Evolutionary conservation across 2,329 filamentous ascomycete genomes (phyloP), one percentile per base, ranked within the genome.

Genomic region (Penicillium psychrosexuale): DNA sequence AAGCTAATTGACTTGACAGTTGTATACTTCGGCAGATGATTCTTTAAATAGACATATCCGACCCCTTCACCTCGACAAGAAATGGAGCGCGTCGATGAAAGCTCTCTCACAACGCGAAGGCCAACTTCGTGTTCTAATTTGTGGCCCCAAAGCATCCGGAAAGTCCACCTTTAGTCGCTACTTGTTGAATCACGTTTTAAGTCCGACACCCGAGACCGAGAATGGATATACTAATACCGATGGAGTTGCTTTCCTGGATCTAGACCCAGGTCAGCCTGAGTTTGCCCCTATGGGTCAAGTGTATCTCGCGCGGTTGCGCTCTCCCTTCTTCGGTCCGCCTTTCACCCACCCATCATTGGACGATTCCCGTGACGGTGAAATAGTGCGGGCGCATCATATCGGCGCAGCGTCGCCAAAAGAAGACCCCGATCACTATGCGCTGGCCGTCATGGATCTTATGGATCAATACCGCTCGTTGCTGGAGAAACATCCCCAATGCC

Each of bases 131-230:
- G 75, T 81, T 8, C 66, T 85, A 47, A 69, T 84, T 7, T 79
- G 80, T 51, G 84, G 84, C 6, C 75, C 79, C 8, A 81, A 84
- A 58, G 77, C 75, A 0, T 78, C 82, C 24, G 84, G 84, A 24
- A 85, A 86, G 65, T 85, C 83, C 8, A 85, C 82, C 0, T 82
- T 86, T 60, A 77, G 78, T 53, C 79, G 80, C 47, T 75, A 82
- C 53, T 68, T 86, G 5, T 64, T 79, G 17, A 86, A 86, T 61
- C 77, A 81, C 53, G 73, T 83, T 30, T 72, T 84, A 17, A 76
- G 72, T 30, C 69, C 71, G 22, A 67, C 69, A 3, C 75, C 68
- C 53, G 57, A 69, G 47, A 58, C 67, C 5, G 69, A 72, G 40
- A 65, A 55, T 30, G 61, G 60, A 19, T 64, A 68, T 43, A 58